Percentiles rank a stretch among this genome's conserved stretches.
These are phyloP conservation scores for Mycena vitilis DNA, from an alignment of 768 basidiomycete species.

Conservation along the genomic window DNA sequence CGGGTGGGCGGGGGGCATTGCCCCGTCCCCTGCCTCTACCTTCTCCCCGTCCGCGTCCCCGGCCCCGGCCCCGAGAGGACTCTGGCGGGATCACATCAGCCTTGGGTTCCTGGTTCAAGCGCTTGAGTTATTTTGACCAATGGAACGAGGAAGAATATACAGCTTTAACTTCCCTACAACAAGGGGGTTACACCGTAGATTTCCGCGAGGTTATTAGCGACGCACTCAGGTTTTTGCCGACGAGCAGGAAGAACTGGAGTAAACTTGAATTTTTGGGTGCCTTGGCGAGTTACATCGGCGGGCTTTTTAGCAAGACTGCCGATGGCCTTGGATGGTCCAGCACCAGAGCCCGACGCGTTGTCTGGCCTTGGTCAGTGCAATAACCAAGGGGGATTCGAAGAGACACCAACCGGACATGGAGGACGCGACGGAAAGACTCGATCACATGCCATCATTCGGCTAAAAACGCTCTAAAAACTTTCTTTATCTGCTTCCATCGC, in stretches of 20 bases:
- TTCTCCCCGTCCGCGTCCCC: constrained; percentile 56
- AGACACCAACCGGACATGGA: constrained; percentile 45
- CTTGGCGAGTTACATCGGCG: constrained; percentile 77
- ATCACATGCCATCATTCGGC: constrained; percentile 11
- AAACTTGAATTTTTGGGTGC: constrained; percentile 83
- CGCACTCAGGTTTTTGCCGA: constrained; percentile 80
- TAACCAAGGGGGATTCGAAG: background rate
- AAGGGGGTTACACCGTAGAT: constrained; percentile 19
- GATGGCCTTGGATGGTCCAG: constrained; percentile 67
- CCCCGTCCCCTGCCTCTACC: constrained; percentile 46
- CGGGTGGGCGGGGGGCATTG: constrained; percentile 57
- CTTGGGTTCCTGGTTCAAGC: constrained; percentile 58
- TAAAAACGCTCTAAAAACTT: background rate
- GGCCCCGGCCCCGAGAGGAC: constrained; percentile 56
- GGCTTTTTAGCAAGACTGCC: constrained; percentile 80
- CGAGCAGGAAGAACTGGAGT: constrained; percentile 80
- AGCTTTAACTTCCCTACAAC: constrained; percentile 70
- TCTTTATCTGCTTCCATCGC: constrained; percentile 12
- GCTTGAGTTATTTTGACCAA: constrained; percentile 22
- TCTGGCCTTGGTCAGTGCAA: constrained; percentile 41
- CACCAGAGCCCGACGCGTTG: constrained; percentile 47
- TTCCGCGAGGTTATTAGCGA: constrained; percentile 16
- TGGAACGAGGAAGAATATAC: constrained; percentile 52
- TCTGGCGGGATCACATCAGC: constrained; percentile 46
- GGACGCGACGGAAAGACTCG: constrained; percentile 15